Evolutionary conservation across 2,329 filamentous ascomycete species (phyloP), one percentile per base, ranked within the genome.

Genomic region (Ophiostoma perfectum): DNA sequence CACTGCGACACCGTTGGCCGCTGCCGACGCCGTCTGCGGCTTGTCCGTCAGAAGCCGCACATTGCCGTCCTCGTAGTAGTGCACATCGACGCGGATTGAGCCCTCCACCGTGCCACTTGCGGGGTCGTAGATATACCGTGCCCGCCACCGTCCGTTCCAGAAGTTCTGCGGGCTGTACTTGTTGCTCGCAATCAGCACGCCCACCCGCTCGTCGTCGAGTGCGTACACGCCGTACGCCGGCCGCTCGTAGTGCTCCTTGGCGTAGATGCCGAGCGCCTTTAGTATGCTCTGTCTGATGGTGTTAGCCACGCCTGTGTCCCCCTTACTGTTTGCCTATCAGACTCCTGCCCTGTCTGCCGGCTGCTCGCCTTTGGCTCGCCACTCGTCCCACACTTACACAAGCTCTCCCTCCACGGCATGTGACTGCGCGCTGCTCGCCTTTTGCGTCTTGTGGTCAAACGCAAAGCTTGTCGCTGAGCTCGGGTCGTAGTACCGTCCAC

Each of bases 21-120:
- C 78, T n/a, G 91, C 78, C 8, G 85, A 86, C 3, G 85, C 78
- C 0, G 83, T 83, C 12, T 94, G 78, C 11, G 90, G 82, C 81
- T 97, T 97, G 75, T 86, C 89, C n/a, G 95, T 97, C 72, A 94
- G 84, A 70, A 99, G 85, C 2, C 95, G 90, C 69, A 99, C 95
- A 77, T 99, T 99, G 71, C 95, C 95, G 77, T 99, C 96, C 81
- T 99, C 95, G 81, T 99, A 99, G 84, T 99, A 99, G 83, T 99
- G 95, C 66, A 99, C 94, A 74, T 98, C 93, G 67, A 97, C 91
- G 78, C 94, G 92, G 79, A 98, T 88, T 70, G 84, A 88, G 74
- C 95, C 95, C 49, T 88, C 87, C 60, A 98, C 81, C 64, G 82
- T 82, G 72, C 83, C 83, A 1, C 86, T 85, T n/a, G 87, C 81